Conservation (phyloP, 805 yeast species). For the Ogataea minuta region DNA sequence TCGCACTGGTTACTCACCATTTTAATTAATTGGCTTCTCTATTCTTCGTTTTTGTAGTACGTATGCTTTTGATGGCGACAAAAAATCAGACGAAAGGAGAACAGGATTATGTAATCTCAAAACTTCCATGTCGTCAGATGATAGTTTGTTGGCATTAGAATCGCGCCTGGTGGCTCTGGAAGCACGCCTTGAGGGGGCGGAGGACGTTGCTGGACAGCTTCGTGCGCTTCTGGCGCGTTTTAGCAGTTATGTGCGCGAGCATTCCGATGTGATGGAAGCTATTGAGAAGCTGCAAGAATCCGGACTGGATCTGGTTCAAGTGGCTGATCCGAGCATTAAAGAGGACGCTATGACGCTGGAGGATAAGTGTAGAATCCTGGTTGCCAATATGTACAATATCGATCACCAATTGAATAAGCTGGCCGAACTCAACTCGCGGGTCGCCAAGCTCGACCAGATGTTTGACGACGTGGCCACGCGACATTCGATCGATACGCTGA, state of each 20-base stretch:
- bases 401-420: slow-evolving; percentile 7
- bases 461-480: slow-evolving; percentile 14
- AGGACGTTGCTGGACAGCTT: slow-evolving; percentile 10
- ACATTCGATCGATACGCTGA: slow-evolving; percentile 6
- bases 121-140: slow-evolving; percentile 6
- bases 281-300: slow-evolving; percentile 7
- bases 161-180: slow-evolving; percentile 17
- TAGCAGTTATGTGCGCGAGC: slow-evolving; percentile 3
- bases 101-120: slow-evolving; percentile 9
- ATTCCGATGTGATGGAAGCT: slow-evolving; percentile 9
- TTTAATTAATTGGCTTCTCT: slow-evolving; percentile 4
- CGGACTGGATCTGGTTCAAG: slow-evolving; percentile 11
- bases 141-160: slow-evolving; percentile 11
- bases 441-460: slow-evolving; percentile 8
- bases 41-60: slow-evolving; percentile 7
- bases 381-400: slow-evolving; percentile 10
- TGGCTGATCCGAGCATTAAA: not conserved
- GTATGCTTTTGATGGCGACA: slow-evolving; percentile 14
- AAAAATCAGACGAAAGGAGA: slow-evolving; percentile 2
- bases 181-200: slow-evolving; percentile 10
- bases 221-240: slow-evolving; percentile 2
- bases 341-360: slow-evolving; percentile 7
- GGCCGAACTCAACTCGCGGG: slow-evolving; percentile 14
- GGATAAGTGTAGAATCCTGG: slow-evolving; percentile 17
- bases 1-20: slow-evolving; percentile 9